Conservation (phyloP, 306 rosid species). For the Chamaecrista fasciculata region DNA sequence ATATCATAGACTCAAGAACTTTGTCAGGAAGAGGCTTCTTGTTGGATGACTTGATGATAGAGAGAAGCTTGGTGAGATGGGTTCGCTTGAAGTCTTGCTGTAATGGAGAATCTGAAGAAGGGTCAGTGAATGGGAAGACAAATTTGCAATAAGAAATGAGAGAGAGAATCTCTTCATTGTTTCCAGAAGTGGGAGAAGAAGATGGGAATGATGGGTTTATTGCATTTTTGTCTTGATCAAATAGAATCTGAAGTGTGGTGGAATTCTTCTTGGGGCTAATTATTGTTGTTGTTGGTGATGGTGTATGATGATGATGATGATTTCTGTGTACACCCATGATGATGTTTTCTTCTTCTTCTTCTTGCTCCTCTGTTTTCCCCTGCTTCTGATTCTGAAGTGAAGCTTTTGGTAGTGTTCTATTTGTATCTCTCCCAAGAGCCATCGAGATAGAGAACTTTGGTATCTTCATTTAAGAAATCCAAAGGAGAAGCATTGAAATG, state of each 20-base stretch:
- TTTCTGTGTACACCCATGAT: background rate
- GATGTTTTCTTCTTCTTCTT: background rate
- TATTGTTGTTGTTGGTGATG: background rate
- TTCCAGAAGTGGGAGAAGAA: conserved; percentile 38
- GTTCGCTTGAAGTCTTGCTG: conserved; percentile 56
- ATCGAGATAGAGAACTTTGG: background rate
- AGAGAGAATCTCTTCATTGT: conserved; percentile 56
- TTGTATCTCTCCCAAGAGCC: conserved; percentile 24
- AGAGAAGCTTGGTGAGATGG: conserved; percentile 54
- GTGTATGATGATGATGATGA: background rate
- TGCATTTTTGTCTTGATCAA: conserved; percentile 38
- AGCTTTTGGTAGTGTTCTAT: conserved; percentile 6
- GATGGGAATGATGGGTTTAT: background rate
- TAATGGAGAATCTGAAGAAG: conserved; percentile 49
- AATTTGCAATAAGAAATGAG: conserved; percentile 50
- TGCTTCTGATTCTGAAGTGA: background rate
- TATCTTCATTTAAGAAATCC: conserved; percentile 9
- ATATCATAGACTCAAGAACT: conserved; percentile 44
- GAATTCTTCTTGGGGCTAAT: conserved; percentile 29
- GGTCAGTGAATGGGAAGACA: conserved; percentile 44
- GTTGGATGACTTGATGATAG: conserved; percentile 46
- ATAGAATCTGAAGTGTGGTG: conserved; percentile 46
- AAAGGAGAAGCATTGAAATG: conserved; percentile 47
- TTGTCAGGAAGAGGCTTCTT: conserved; percentile 41
- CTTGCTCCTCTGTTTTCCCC: conserved; percentile 1